Evolutionary conservation across 1,284 basidiomycete species (phyloP).

Genomic region (Marasmius sp.): DNA sequence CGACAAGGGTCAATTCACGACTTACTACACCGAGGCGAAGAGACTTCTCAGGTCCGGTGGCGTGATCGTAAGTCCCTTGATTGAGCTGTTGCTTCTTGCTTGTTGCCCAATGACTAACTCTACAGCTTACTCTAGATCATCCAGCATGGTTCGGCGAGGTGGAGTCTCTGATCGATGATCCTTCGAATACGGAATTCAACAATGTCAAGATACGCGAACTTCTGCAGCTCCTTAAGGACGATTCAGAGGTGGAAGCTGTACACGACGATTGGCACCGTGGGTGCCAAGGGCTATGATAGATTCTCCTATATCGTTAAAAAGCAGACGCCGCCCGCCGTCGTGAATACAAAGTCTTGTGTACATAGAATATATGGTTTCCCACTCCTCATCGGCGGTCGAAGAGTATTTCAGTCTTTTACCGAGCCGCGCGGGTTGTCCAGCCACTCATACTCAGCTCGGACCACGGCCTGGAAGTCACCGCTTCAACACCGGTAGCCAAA

Average conservation of each 20-base stretch:
- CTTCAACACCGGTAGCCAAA: too few species aligned
- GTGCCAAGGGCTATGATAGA: slow-evolving; percentile 64
- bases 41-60: slow-evolving; percentile 52
- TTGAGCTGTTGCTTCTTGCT: too few species aligned
- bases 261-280: slow-evolving; percentile 59
- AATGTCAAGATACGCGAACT: slow-evolving; percentile 50
- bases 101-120: too few species aligned
- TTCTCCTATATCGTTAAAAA: slow-evolving; percentile 49
- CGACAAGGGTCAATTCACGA: slow-evolving; percentile 49
- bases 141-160: slow-evolving; percentile 56
- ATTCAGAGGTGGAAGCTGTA: slow-evolving; percentile 56
- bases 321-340: not conserved
- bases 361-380: too few species aligned
- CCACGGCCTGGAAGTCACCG: too few species aligned
- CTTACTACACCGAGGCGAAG: slow-evolving; percentile 56
- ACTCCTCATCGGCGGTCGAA: too few species aligned
- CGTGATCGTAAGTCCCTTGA: slow-evolving; percentile 44
- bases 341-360: too few species aligned
- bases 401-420: too few species aligned
- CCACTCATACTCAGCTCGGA: too few species aligned
- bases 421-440: too few species aligned
- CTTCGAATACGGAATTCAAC: slow-evolving; percentile 31
- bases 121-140: slow-evolving; percentile 54
- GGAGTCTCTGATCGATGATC: slow-evolving; percentile 48
- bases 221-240: slow-evolving; percentile 46